Conservation (phyloP, 2,329 filamentous ascomycete species). For the Aspergillus neotritici region DNA sequence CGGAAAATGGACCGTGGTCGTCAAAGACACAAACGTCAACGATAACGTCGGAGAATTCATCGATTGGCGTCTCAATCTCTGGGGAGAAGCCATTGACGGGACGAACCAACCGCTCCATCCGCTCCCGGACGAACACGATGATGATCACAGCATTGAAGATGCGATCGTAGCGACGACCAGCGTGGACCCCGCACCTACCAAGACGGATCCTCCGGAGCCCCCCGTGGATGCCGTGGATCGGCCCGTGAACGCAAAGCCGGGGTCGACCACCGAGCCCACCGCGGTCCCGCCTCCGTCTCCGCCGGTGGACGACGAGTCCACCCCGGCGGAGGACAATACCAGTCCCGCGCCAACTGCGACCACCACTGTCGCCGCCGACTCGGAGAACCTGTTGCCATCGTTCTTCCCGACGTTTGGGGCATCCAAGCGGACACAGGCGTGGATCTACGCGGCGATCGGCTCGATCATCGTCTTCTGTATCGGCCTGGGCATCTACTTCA, state of each 20-base stretch:
- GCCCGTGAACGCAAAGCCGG: conserved; percentile 57
- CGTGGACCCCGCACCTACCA: conserved; percentile 45
- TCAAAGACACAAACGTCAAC: conserved; percentile 80
- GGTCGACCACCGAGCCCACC: conserved; percentile 23
- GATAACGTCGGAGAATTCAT: conserved; percentile 69
- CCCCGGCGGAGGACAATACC: conserved; percentile 20
- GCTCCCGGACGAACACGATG: conserved; percentile 75
- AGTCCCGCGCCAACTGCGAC: conserved; percentile 26
- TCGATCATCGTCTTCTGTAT: conserved; percentile 80
- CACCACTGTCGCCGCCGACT: conserved; percentile 33
- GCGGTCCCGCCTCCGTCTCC: conserved; percentile 15
- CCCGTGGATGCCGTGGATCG: conserved; percentile 62
- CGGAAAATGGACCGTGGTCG: conserved; percentile 84
- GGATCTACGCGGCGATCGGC: conserved; percentile 85
- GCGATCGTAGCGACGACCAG: conserved; percentile 59
- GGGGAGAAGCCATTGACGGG: conserved; percentile 80
- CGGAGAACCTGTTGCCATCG: conserved; percentile 64
- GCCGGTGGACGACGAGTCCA: conserved; percentile 18
- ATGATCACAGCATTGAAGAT: conserved; percentile 69
- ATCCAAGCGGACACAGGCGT: conserved; percentile 78
- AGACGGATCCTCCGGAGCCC: conserved; percentile 39
- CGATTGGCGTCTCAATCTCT: conserved; percentile 91
- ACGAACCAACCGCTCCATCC: conserved; percentile 68
- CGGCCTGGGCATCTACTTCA: conserved; percentile 76
- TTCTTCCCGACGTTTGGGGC: conserved; percentile 88